These are phyloP conservation scores for Prunus davidiana DNA, from an alignment of 306 rosid species.

Conservation along the genomic window DNA sequence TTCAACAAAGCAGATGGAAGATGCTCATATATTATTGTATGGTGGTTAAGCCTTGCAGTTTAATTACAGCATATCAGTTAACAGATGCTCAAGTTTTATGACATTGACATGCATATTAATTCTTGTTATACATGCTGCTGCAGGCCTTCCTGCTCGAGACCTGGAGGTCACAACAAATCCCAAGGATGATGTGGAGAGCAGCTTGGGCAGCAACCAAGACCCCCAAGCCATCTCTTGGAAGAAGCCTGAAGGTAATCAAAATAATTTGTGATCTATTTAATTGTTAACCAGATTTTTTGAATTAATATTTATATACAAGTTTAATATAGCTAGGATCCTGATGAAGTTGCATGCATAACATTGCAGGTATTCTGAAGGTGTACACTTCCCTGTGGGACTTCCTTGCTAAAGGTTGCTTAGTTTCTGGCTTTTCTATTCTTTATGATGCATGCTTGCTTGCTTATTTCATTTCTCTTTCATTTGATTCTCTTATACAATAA, in stretches of 20 bases:
- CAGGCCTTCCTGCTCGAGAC: not conserved
- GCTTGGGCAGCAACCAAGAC: not conserved
- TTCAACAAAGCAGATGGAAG: not conserved
- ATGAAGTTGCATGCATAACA: not conserved
- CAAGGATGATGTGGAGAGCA: not conserved
- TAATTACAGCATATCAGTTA: too few relatives aligned
- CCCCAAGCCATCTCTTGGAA: not conserved
- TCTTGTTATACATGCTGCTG: not conserved
- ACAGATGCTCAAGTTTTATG: too few relatives aligned
- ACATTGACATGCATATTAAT: not conserved
- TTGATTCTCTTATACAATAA: too few relatives aligned
- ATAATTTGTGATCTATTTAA: not conserved
- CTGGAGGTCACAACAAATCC: not conserved
- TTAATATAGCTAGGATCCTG: not conserved
- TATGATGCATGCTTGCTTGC: too few relatives aligned
- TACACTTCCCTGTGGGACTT: not conserved
- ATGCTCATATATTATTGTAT: not conserved
- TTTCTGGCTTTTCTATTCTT: not conserved
- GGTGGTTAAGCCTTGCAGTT: not conserved
- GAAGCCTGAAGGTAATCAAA: not conserved
- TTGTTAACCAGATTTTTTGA: too few relatives aligned
- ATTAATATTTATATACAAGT: too few relatives aligned
- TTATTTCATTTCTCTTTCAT: too few relatives aligned
- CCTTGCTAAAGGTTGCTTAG: not conserved
- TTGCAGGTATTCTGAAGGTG: not conserved